Base-by-base conservation (phyloP, 202 grass and related monocot genomes). In the Cymbopogon flexuosus region DNA sequence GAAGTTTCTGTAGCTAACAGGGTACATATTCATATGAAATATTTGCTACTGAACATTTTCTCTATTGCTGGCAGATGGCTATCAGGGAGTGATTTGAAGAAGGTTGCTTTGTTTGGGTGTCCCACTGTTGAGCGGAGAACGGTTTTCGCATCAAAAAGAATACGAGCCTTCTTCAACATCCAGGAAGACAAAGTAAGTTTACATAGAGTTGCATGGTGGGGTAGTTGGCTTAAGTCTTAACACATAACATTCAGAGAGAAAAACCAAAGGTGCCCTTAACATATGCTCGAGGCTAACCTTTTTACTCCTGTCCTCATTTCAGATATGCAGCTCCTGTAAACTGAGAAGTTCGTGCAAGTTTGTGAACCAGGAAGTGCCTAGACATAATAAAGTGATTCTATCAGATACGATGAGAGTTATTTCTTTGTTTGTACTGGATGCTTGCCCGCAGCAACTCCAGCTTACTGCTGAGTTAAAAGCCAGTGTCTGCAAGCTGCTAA, bases 51-150 rank as follows among this genome's bases (percentile, higher is more conserved):
- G 60, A 77, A 62, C 23, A 12, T 73, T 76, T 65, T 72, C 22
- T 41, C 4, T 73, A 65, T 68, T 36, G 14, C 6, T 42, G 49
- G 22, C 68, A 93, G 93, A 79, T 97, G 93, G 90, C 65, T 97
- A 19, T 97, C 93, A 7, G 93, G 93, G 42, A 90, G 75, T 73
- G 88, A 91, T 72, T 73, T 89, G 84, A 97, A 97, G 80, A 97
- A 97, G 80, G 16, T 97, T 73, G 88, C 88, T 1, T 82, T 91
- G 64, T 89, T 91, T 81, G 90, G 93, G 5, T 93, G 88, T 30
- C 84, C 84, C 0, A 89, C 88, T 73, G 79, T 86, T 23, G 93
- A 93, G 65, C 72, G 86, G 77, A 86, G 79, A 89, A 93, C 93
- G 31, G 88, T 88, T 79, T 92, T 93, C 70, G 79, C 90, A 68